phyloP scores from a whole-genome alignment of 768 basidiomycete species.

The Lepiota subincarnata region DNA sequence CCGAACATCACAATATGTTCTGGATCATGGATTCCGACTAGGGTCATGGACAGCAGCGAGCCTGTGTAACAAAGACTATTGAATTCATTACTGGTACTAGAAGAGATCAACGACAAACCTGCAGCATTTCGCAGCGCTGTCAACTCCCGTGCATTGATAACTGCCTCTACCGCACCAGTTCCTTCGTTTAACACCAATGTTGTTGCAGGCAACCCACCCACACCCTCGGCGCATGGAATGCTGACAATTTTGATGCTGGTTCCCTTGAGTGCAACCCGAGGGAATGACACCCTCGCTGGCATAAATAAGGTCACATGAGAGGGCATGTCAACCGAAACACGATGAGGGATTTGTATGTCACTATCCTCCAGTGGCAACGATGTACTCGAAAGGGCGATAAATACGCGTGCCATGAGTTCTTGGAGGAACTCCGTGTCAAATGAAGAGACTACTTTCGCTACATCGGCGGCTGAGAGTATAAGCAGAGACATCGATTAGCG shows the following conservation, averaged over 20 bases:
- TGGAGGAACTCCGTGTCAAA: constrained; percentile 46
- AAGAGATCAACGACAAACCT: constrained; percentile 37
- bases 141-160: constrained; percentile 73
- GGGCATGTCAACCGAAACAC: constrained; percentile 48
- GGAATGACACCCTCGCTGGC: constrained; percentile 53
- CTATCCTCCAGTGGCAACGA: constrained; percentile 11
- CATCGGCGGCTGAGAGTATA: constrained; percentile 58
- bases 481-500: constrained; percentile 43
- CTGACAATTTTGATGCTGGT: constrained; percentile 81
- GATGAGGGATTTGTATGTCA: constrained; percentile 47
- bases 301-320: constrained; percentile 73
- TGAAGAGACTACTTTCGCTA: constrained; percentile 41
- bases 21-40: constrained; percentile 43
- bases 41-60: constrained; percentile 60
- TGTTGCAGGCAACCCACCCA: constrained; percentile 65
- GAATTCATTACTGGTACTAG: neutral
- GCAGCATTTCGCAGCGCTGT: constrained; percentile 84
- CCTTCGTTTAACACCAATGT: constrained; percentile 73
- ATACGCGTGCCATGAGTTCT: constrained; percentile 56
- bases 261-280: constrained; percentile 25
- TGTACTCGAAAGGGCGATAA: constrained; percentile 34
- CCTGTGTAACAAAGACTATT: constrained; percentile 32
- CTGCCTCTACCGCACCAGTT: constrained; percentile 64
- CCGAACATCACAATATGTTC: constrained; percentile 59
- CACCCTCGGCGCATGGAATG: constrained; percentile 44